Base-by-base conservation (phyloP, 2,329 filamentous ascomycete genomes). In the Immersiporthe knoxdaviesiana region DNA sequence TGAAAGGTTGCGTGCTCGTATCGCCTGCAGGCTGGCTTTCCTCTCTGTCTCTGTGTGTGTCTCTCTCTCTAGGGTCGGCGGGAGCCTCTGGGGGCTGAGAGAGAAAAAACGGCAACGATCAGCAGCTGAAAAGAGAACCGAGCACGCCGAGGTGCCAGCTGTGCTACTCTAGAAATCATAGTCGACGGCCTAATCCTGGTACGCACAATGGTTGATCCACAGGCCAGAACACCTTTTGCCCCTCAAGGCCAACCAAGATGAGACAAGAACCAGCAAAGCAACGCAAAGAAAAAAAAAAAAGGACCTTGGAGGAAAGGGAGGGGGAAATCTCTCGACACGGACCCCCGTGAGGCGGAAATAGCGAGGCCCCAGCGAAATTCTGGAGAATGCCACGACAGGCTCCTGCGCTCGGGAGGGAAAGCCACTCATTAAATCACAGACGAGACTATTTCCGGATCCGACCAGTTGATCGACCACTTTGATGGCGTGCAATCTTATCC, bases 261-360 rank as follows among this genome's bases (percentile, higher is more conserved):
- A 44, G 14, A 39, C 52, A 30, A 27, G 35, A 35, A 4, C 24
- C 24, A 27, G 12, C n/a, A 16, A 12, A n/a, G 21, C 44, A 10
- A 27, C 35, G 37, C 6, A 39, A 39, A 39, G 37, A 39, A 12
- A 14, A 16, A 35, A 35, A 35, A 52, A 5, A 54, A 14, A 30
- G 14, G 52, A 7, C 27, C 14, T 8, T 32, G 24, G 4, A 4
- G 35, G 35, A 8, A 8, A 35, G 52, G 27, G 8, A 7, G 21
- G 14, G 5, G n/a, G n/a, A n/a, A n/a, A n/a, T n/a, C 32, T 30
- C 12, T 30, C 52, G 12, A 56, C 52, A 27, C 14, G 10, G 59
- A 37, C 59, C 35, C 44, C 41, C 41, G 61, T 52, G 44, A n/a
- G n/a, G 44, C 61, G 61, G 61, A 63, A 63, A 63, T 63, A 44